Evolutionary conservation across 2,329 filamentous ascomycete genomes (phyloP).

Genomic region (Pseudogymnoascus sp.): DNA sequence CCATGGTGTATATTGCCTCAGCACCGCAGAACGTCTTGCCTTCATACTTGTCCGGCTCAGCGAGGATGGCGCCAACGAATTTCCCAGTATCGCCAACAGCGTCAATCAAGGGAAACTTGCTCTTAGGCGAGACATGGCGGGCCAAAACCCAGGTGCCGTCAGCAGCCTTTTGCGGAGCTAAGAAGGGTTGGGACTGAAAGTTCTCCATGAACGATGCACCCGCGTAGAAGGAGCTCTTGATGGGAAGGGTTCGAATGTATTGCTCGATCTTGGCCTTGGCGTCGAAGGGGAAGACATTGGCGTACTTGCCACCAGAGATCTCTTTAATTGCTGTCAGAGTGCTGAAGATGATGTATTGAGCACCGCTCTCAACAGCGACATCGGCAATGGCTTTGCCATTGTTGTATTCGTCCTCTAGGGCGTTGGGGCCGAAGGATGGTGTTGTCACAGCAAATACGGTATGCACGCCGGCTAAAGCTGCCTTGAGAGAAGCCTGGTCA

Average conservation of each 20-base stretch:
- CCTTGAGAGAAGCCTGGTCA: constrained; percentile 32
- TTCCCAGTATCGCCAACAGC: constrained; percentile 24
- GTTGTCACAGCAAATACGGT: constrained; percentile 42
- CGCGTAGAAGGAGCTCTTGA: constrained; percentile 39
- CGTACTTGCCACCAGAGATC: constrained; percentile 30
- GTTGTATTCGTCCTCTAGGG: constrained; percentile 30
- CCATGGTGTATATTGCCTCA: constrained; percentile 25
- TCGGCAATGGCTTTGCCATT: constrained; percentile 36
- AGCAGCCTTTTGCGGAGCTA: constrained; percentile 17
- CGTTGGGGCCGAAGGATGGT: constrained; percentile 30
- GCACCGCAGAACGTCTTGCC: constrained; percentile 39
- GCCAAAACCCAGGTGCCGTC: constrained; percentile 19
- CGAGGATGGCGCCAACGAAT: constrained; percentile 32
- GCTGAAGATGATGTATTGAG: constrained; percentile 36
- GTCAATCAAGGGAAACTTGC: constrained; percentile 25
- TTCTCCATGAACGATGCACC: constrained; percentile 37
- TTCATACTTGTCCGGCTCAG: constrained; percentile 35
- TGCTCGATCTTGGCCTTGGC: constrained; percentile 31
- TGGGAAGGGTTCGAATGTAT: constrained; percentile 30
- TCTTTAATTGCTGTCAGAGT: constrained; percentile 33
- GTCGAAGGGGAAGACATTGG: constrained; percentile 28
- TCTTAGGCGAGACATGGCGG: constrained; percentile 19
- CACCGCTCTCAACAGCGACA: constrained; percentile 32
- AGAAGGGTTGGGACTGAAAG: constrained; percentile 12
- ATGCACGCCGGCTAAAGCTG: constrained; percentile 37